Percentiles rank a stretch among this genome's conserved stretches.
Conservation (phyloP, 306 rosid genomes). For the Vigna radiata region DNA sequence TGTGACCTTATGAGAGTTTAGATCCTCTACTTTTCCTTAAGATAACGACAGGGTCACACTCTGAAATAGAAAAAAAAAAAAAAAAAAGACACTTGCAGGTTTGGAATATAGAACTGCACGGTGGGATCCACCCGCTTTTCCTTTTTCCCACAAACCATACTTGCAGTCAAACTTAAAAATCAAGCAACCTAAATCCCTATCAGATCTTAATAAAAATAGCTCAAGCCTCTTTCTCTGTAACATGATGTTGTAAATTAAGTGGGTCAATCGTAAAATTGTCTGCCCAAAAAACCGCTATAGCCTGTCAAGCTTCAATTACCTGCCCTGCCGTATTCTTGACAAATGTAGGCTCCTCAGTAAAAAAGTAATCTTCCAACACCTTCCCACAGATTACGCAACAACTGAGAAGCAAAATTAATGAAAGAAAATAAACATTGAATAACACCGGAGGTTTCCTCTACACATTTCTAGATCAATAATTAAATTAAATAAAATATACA, state of each 20-base stretch:
- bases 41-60: neutral
- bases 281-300: neutral
- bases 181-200: neutral
- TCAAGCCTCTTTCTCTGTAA: neutral
- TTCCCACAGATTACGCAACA: slow-evolving; percentile 41
- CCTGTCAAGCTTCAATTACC: slow-evolving; percentile 28
- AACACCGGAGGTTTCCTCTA: neutral
- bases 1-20: neutral
- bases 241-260: neutral
- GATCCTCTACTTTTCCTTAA: neutral
- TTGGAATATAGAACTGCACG: neutral
- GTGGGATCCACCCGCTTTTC: neutral
- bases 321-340: slow-evolving; percentile 29
- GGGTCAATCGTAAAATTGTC: slow-evolving; percentile 2
- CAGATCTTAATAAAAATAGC: neutral
- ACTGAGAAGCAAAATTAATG: slow-evolving; percentile 19
- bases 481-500: neutral
- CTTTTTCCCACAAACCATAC: neutral
- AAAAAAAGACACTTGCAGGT: neutral
- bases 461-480: slow-evolving; percentile 8
- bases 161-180: slow-evolving; percentile 26
- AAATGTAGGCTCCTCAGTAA: slow-evolving; percentile 37
- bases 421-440: neutral
- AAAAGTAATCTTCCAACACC: slow-evolving; percentile 41
- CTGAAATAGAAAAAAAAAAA: slow-evolving; percentile 22